Conservation (phyloP, 768 basidiomycete genomes). For the Tephrocybe sp. region DNA sequence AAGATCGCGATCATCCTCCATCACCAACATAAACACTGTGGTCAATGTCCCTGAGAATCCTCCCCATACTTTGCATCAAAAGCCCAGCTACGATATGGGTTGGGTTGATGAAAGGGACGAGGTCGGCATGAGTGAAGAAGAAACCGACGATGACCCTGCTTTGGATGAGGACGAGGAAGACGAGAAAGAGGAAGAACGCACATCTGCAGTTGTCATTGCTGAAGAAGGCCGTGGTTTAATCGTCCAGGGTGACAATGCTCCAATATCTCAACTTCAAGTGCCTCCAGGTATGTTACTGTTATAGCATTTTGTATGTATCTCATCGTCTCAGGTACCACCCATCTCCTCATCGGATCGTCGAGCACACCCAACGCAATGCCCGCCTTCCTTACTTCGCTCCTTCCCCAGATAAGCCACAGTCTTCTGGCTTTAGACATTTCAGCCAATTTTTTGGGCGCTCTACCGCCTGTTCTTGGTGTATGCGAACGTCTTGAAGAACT, state of each 20-base stretch:
- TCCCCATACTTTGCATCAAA: conserved; percentile 50
- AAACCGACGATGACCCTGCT: conserved; percentile 35
- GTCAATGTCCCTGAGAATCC: conserved; percentile 38
- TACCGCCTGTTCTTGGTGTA: conserved; percentile 80
- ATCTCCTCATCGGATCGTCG: conserved; percentile 86
- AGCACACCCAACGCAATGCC: conserved; percentile 76
- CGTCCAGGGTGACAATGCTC: conserved; percentile 63
- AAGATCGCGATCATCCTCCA: conserved; percentile 70
- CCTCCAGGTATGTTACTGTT: conserved; percentile 58
- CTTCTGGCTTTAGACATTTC: conserved; percentile 94
- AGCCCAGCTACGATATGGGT: conserved; percentile 72
- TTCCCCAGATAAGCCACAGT: conserved; percentile 73
- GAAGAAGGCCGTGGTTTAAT: conserved; percentile 86
- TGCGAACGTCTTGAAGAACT: conserved; percentile 89
- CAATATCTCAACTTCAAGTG: conserved; percentile 61
- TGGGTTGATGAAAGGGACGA: conserved; percentile 69
- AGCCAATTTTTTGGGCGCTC: conserved; percentile 76
- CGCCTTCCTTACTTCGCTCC: conserved; percentile 60
- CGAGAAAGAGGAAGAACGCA: conserved; percentile 64
- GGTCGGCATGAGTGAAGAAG: conserved; percentile 29
- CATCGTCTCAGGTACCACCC: conserved; percentile 72
- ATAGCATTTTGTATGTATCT: conserved; percentile 7
- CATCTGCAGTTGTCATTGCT: conserved; percentile 73
- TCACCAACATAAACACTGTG: conserved; percentile 39
- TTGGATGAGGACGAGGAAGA: conserved; percentile 48